phyloP scores from a whole-genome alignment of 2,329 filamentous ascomycete genomes.

The Pseudogymnoascus sp. region DNA sequence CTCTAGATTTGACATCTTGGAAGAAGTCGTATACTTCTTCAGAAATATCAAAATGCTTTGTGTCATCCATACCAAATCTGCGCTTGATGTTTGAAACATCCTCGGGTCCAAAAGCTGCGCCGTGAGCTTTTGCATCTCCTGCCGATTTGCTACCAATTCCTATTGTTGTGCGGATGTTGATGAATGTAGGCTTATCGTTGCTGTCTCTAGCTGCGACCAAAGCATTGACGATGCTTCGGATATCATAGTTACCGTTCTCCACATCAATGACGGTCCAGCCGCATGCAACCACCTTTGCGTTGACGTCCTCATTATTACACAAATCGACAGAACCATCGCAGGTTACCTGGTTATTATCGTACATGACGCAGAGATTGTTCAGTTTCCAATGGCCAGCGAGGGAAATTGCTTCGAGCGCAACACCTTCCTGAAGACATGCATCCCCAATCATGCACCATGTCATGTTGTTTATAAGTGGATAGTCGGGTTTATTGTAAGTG shows the following conservation, averaged over 20 bases:
- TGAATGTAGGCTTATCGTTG: conserved; percentile 41
- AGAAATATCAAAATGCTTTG: conserved; percentile 30
- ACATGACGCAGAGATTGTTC: conserved; percentile 42
- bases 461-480: conserved; percentile 36
- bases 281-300: conserved; percentile 40
- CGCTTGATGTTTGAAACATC: conserved; percentile 29
- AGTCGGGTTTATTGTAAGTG: conserved; percentile 38
- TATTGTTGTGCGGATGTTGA: conserved; percentile 43
- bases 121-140: conserved; percentile 26
- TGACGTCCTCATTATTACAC: conserved; percentile 41
- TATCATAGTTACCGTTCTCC: conserved; percentile 36
- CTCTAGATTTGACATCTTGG: conserved; percentile 36
- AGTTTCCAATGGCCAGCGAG: conserved; percentile 41
- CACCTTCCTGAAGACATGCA: conserved; percentile 43
- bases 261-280: conserved; percentile 43
- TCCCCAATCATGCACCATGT: conserved; percentile 45
- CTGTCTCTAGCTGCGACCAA: conserved; percentile 33
- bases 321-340: conserved; percentile 42
- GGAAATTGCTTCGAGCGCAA: conserved; percentile 41
- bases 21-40: conserved; percentile 46
- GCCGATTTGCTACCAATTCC: conserved; percentile 33
- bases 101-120: conserved; percentile 17
- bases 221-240: conserved; percentile 35
- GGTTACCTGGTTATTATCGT: conserved; percentile 45
- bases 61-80: conserved; percentile 33